Base-by-base conservation (phyloP, 192 early-diverging fungal species). In the Backusella circina region DNA sequence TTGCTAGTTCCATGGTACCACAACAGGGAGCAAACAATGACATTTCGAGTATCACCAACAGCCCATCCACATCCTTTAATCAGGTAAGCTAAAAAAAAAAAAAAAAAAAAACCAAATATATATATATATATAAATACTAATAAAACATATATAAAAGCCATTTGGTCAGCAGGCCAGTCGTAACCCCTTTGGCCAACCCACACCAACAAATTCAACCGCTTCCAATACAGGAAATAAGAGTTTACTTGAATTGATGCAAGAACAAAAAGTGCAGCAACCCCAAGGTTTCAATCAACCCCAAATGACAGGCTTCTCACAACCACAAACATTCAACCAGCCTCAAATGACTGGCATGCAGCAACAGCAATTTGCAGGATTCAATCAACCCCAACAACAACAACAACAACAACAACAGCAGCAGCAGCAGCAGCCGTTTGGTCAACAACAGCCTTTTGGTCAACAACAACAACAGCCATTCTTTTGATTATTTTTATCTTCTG, bases 231-330 rank as follows among this genome's bases (percentile, higher is more conserved):
- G 70, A 31, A 47, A 79, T 65, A 74, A 79, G 33, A 75, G 73
- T 26, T 72, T 79, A 50, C 61, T 72, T 31, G 78, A 79, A 67
- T 71, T 79, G 78, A 71, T 79, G 69, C 69, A 72, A 61, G 73
- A 79, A 67, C 78, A 79, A 75, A 74, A 66, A 37, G 5, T 32
- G 30, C 71, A 69, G 28, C 71, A 72, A 67, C 71, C 65, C 26
- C 72, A 47, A 37, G 54, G 54, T 10, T 61, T 61, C 26, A 72
- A 79, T 30, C 72, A 73, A 23, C 78, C 67, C 6, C 78, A 79
- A 39, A 50, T 75, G 67, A 74, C 67, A 47, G 23, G 51, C 51
- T 57, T 57, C 23, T 69, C 37, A 16, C 78, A 79, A 38, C 61
- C 71, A 54, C 69, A 67, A 36, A 68, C 68, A 23, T 72, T 72